phyloP scores from a whole-genome alignment of 2,329 filamentous ascomycete genomes.

The Furcasterigmium sp. region DNA sequence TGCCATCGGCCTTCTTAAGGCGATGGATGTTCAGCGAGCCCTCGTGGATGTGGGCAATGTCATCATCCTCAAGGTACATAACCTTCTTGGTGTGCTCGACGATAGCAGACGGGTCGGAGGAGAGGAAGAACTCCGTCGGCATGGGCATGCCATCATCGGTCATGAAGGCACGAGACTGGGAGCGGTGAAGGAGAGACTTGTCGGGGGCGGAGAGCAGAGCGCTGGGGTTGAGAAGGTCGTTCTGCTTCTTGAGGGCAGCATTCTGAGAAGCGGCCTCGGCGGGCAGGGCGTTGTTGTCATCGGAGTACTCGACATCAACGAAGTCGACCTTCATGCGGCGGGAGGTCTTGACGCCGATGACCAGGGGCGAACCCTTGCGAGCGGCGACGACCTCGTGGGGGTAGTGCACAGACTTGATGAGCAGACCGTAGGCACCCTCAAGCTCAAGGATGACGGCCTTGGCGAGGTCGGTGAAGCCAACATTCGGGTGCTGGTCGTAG shows the following conservation, averaged over 20 bases:
- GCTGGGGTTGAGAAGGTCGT: conserved; percentile 61
- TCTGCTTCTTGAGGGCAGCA: conserved; percentile 87
- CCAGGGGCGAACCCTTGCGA: conserved; percentile 95
- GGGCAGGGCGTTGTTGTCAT: conserved; percentile 76
- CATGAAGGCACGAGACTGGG: conserved; percentile 97
- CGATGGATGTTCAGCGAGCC: conserved; percentile 98
- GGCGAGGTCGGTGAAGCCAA: conserved; percentile 93
- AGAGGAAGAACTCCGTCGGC: conserved; percentile 98
- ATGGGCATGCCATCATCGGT: conserved; percentile 97
- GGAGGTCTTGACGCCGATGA: conserved; percentile 93
- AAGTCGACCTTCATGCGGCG: conserved; percentile 99
- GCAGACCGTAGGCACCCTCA: conserved; percentile 92
- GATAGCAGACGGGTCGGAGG: conserved; percentile 95
- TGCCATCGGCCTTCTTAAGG: conserved; percentile 92
- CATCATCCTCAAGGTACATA: conserved; percentile 98
- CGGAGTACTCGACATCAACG: conserved; percentile 95
- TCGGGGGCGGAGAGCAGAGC: conserved; percentile 81
- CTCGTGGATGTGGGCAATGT: conserved; percentile 99
- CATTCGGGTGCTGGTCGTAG: conserved; percentile 86
- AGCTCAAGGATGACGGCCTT: conserved; percentile 99
- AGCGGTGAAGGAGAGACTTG: conserved; percentile 97
- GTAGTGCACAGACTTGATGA: conserved; percentile 98
- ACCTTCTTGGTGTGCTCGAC: conserved; percentile 99
- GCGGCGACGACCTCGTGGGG: conserved; percentile 97
- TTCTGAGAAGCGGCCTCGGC: conserved; percentile 96